A percentile compares a stretch with the other conserved stretches of the same genome.
Evolutionary conservation across 2,329 filamentous ascomycete species (phyloP).

Genomic region (Trichoderma harzianum): DNA sequence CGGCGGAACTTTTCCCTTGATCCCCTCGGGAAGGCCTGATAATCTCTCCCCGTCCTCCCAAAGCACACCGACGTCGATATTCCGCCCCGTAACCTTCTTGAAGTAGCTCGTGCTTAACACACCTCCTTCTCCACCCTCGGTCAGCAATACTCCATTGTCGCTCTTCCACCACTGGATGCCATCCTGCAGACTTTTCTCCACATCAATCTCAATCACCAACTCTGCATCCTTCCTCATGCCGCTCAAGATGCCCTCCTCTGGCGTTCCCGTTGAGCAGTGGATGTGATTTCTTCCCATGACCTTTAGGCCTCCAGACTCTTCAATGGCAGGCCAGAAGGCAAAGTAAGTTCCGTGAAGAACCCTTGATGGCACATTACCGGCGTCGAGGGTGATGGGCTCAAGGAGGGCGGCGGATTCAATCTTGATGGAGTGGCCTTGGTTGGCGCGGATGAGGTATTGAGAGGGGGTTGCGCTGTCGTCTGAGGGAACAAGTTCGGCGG

Average conservation of each 20-base stretch:
- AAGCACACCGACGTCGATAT: conserved; percentile 58
- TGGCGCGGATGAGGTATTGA: conserved; percentile 86
- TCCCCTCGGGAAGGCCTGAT: conserved; percentile 61
- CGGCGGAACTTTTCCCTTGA: conserved; percentile 48
- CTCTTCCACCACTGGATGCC: conserved; percentile 72
- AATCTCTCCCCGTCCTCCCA: conserved; percentile 67
- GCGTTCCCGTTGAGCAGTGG: conserved; percentile 78
- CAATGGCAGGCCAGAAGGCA: conserved; percentile 70
- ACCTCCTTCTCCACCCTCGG: conserved; percentile 56
- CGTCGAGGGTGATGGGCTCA: conserved; percentile 54
- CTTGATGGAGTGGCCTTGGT: conserved; percentile 88
- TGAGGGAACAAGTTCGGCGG: conserved; percentile 25
- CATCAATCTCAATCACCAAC: conserved; percentile 73
- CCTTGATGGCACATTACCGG: conserved; percentile 56
- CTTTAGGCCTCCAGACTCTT: conserved; percentile 71
- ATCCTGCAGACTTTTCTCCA: conserved; percentile 61
- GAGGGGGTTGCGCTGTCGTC: conserved; percentile 46
- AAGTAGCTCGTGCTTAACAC: conserved; percentile 67
- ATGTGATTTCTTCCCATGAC: conserved; percentile 84
- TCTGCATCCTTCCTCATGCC: conserved; percentile 79
- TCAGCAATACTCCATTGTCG: conserved; percentile 73
- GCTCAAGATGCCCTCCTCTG: conserved; percentile 61
- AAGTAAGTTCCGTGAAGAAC: conserved; percentile 91
- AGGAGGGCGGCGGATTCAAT: conserved; percentile 69
- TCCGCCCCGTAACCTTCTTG: conserved; percentile 63